phyloP scores from a whole-genome alignment of 345 rosid genomes.

The Pelargonium nanum region DNA sequence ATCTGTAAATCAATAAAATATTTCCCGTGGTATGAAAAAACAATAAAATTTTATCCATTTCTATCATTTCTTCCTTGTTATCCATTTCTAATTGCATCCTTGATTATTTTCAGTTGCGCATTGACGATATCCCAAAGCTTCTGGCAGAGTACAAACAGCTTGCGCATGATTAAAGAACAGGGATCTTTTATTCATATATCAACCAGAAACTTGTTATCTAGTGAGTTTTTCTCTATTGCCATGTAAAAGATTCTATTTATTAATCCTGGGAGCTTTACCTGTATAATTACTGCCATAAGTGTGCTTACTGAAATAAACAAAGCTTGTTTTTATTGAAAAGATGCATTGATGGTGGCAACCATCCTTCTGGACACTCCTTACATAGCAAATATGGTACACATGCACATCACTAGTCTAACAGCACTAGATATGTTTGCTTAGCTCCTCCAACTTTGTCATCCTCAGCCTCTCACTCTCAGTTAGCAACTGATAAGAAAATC shows the following conservation, averaged over 20 bases:
- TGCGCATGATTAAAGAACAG: constrained; percentile 18
- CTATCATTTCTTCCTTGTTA: constrained; percentile 1
- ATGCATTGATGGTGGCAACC: neutral
- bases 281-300: neutral
- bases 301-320: neutral
- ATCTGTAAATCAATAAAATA: too few relatives aligned
- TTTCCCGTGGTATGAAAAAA: too few relatives aligned
- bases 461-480: constrained; percentile 62
- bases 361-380: neutral
- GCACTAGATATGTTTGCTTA: constrained; percentile 49
- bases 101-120: constrained; percentile 46
- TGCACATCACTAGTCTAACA: neutral
- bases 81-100: neutral
- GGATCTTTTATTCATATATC: neutral
- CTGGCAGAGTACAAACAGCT: constrained; percentile 65
- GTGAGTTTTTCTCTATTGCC: neutral
- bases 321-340: neutral
- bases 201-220: neutral
- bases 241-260: neutral
- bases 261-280: neutral
- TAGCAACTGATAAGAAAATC: constrained; percentile 32
- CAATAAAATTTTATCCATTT: too few relatives aligned
- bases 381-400: neutral
- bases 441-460: constrained; percentile 65
- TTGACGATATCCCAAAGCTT: constrained; percentile 69